Conservation (phyloP, 495 filamentous ascomycete species). For the Podospora pseudoanserina region DNA sequence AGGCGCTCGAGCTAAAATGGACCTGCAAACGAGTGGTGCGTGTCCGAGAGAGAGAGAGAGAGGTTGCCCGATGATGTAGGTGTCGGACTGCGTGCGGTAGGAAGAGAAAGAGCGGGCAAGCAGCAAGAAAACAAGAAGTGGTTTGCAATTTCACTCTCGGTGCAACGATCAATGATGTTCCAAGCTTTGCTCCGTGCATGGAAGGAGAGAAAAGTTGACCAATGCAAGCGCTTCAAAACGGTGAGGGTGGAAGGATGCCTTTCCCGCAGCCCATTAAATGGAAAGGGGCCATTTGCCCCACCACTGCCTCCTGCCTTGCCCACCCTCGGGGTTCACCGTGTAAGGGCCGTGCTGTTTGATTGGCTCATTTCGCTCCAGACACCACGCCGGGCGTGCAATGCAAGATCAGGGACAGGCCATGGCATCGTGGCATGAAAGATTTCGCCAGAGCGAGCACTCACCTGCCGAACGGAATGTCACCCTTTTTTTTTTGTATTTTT, state of each 20-base stretch:
- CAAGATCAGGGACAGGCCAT: slow-evolving; percentile 7
- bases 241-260: slow-evolving; percentile 20
- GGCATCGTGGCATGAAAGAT: not conserved
- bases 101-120: slow-evolving; percentile 4
- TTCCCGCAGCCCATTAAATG: slow-evolving; percentile 23
- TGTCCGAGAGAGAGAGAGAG: slow-evolving; percentile 7
- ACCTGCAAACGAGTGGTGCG: slow-evolving; percentile 22
- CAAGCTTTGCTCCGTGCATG: slow-evolving; percentile 13
- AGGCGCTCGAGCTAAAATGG: not conserved
- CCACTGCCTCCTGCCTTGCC: not conserved
- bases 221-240: slow-evolving; percentile 23
- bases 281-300: slow-evolving; percentile 12
- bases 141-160: slow-evolving; percentile 9
- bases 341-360: not conserved
- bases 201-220: slow-evolving; percentile 13
- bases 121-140: slow-evolving; percentile 11
- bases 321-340: slow-evolving; percentile 17
- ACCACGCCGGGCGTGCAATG: slow-evolving; percentile 5
- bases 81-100: not conserved
- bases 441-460: not conserved
- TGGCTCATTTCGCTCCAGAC: not conserved
- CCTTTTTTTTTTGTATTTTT: not conserved
- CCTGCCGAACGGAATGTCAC: slow-evolving; percentile 8
- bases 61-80: slow-evolving; percentile 23
- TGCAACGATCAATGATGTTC: slow-evolving; percentile 11